Evolutionary conservation across 139 green algal species (phyloP), one percentile per base, ranked within the genome.

Genomic region (Coelastrella sp.): DNA sequence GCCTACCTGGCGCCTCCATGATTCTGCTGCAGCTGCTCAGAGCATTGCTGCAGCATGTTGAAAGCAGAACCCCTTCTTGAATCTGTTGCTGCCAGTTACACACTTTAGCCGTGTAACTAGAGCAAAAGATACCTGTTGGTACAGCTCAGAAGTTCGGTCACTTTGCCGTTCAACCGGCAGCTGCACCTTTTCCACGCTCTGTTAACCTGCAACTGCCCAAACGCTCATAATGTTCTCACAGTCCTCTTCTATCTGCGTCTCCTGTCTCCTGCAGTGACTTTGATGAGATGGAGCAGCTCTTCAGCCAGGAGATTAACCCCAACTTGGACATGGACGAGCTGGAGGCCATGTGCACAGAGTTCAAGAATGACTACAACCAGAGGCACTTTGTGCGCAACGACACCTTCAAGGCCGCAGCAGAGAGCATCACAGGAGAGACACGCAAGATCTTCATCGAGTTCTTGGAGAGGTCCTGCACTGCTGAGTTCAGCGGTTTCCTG

Each of bases 371-470:
- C 94, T 99, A 99, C 95, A 99, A 99, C 95, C 97, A 99, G 94
- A 96, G 92, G 22, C 98, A 99, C 94, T 99, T 99, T 93, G 98
- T 99, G 64, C 95, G 98, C 66, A 99, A 99, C 85, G 95, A 98
- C 66, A 96, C 95, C 79, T 99, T 99, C 95, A 98, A 98, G 94
- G 77, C 59, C 14, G 87, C 87, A 59, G 87, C 87, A 54, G 87
- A 91, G 87, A 11, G n/a, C 56, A 91, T 91, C 87, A 87, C 78
- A 3, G 87, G 87, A 14, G 79, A 98, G 99, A 94, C 95, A 0
- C 94, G 98, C 87, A 98, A 98, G 88, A 99, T 99, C 92, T 99
- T 99, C 91, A 96, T 99, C n/a, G 98, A 99, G 96, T 99, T 99
- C 94, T 94, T 99, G 90, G 98, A 99, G 96, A 96, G 98, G 64